Percentiles rank a stretch among this genome's conserved stretches.
phyloP scores from a whole-genome alignment of 495 filamentous ascomycete genomes.

The Trichocladium uniseriatum region DNA sequence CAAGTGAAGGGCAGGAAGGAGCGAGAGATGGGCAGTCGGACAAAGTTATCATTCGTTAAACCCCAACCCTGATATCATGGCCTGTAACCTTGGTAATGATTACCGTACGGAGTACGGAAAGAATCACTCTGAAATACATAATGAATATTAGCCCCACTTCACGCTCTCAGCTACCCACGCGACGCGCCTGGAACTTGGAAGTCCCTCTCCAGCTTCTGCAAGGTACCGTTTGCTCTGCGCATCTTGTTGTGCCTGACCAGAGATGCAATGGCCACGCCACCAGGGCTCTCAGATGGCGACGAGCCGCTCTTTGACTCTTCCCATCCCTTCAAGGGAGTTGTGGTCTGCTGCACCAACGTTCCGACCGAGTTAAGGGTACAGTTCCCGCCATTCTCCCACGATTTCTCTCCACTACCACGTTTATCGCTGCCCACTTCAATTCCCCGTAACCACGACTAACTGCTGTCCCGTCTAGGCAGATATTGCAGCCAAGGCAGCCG shows the following conservation, averaged over 20 bases:
- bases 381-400: constrained; percentile 12
- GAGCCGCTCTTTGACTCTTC: constrained; percentile 31
- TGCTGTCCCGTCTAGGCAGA: constrained; percentile 46
- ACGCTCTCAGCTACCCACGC: constrained; percentile 15
- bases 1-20: no score
- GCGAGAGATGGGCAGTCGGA: neutral
- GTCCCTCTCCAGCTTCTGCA: neutral
- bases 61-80: constrained; percentile 10
- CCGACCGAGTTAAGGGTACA: constrained; percentile 70
- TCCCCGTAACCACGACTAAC: neutral
- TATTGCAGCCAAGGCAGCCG: constrained; percentile 54
- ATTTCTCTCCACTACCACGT: neutral
- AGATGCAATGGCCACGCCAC: constrained; percentile 16
- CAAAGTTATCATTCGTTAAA: neutral
- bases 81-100: no score
- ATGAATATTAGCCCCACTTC: neutral
- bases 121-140: no score
- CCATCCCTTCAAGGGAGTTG: constrained; percentile 67
- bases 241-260: neutral
- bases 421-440: constrained; percentile 1
- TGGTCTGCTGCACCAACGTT: constrained; percentile 89
- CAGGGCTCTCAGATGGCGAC: constrained; percentile 4
- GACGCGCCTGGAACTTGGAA: constrained; percentile 6
- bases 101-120: no score
- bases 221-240: neutral